Conservation (phyloP, 192 early-diverging fungal genomes). For the Backusella australiensis region DNA sequence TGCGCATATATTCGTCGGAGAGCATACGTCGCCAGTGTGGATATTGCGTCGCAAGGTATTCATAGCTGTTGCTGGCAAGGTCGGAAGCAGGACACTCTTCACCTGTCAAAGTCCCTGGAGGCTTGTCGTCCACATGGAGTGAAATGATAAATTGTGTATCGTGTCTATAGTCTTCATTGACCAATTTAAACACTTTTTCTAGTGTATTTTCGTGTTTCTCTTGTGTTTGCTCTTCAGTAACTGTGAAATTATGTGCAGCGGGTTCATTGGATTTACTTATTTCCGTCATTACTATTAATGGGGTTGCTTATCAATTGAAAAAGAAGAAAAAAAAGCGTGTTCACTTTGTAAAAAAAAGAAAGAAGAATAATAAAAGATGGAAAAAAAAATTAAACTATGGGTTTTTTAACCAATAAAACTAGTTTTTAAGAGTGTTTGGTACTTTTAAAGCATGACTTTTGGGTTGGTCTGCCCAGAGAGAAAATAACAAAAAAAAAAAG, state of each 20-base stretch:
- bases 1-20: slow-evolving; percentile 29
- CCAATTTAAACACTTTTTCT: not conserved
- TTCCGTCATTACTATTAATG: not conserved
- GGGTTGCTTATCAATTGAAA: not conserved
- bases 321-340: not conserved
- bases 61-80: slow-evolving; percentile 14
- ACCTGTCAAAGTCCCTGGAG: slow-evolving; percentile 24
- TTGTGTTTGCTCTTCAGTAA: not conserved
- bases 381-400: not conserved
- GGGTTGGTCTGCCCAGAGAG: not conserved
- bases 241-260: not conserved
- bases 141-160: slow-evolving; percentile 1
- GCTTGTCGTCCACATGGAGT: slow-evolving; percentile 7
- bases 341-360: not conserved
- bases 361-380: not conserved
- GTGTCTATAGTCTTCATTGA: slow-evolving; percentile 15
- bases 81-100: slow-evolving; percentile 19
- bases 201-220: not conserved
- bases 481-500: not conserved
- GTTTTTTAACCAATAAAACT: not conserved
- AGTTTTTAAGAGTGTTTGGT: not conserved
- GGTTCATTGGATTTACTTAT: not conserved
- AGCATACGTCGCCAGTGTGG: slow-evolving; percentile 31
- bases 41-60: slow-evolving; percentile 5
- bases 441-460: not conserved